phyloP scores from a whole-genome alignment of 768 basidiomycete species.

The Suillus alpinus region DNA sequence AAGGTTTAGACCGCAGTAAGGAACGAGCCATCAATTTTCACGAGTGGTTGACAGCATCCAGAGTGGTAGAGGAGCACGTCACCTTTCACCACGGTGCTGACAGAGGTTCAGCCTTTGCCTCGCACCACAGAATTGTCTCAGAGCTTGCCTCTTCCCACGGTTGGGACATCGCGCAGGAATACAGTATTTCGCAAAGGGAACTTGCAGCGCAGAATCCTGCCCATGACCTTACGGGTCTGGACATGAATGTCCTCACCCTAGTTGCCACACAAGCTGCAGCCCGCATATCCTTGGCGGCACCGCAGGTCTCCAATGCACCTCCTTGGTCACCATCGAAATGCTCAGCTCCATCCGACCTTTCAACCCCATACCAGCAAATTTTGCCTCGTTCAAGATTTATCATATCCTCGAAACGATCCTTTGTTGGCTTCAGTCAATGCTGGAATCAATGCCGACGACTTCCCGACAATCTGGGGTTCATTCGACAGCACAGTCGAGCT shows the following conservation, averaged over 20 bases:
- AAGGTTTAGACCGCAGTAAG: background rate
- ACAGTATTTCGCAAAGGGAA: background rate
- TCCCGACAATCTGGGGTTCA: too few relatives aligned
- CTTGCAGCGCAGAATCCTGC: background rate
- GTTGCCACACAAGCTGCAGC: background rate
- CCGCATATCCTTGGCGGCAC: background rate
- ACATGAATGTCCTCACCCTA: background rate
- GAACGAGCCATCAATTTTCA: background rate
- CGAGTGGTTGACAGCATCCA: background rate
- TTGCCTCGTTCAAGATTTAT: too few relatives aligned
- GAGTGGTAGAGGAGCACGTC: background rate
- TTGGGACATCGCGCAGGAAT: background rate
- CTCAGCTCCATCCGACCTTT: background rate
- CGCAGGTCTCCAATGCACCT: background rate
- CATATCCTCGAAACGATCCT: too few relatives aligned
- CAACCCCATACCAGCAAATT: too few relatives aligned
- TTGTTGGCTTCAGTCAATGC: too few relatives aligned
- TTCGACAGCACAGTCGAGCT: too few relatives aligned
- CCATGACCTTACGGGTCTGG: background rate
- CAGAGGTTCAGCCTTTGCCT: background rate
- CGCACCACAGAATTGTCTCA: background rate
- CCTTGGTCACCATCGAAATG: background rate
- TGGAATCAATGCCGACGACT: too few relatives aligned
- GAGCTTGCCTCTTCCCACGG: background rate
- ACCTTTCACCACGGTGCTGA: background rate